A percentile compares a stretch with the other conserved stretches of the same genome.
Evolutionary conservation across 306 rosid species (phyloP).

Genomic region (Cicer arietinum): DNA sequence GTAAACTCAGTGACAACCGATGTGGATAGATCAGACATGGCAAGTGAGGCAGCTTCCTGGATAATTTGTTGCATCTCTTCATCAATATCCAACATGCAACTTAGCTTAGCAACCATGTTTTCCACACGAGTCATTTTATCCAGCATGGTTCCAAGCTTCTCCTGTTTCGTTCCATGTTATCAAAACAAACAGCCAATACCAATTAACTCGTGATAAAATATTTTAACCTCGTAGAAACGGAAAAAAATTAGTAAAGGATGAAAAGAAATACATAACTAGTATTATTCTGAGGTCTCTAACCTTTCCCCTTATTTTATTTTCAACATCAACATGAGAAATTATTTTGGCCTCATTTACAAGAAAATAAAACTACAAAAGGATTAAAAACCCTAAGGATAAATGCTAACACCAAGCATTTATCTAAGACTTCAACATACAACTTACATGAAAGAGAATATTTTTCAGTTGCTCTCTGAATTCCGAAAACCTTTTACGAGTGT

Average conservation of each 20-base stretch:
- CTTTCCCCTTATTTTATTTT: constrained; percentile 18
- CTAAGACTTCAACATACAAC: constrained; percentile 42
- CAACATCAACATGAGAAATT: constrained; percentile 10
- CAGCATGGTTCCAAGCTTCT: constrained; percentile 92
- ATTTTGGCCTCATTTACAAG: constrained; percentile 8
- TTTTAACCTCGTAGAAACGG: not conserved
- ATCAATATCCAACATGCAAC: constrained; percentile 60
- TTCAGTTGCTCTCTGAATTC: constrained; percentile 79
- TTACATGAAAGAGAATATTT: constrained; percentile 89
- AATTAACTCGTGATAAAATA: constrained; percentile 4
- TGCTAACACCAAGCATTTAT: not conserved
- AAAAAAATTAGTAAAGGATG: constrained; percentile 16
- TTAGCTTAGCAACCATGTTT: constrained; percentile 59
- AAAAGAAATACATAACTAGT: constrained; percentile 1
- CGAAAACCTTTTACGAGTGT: constrained; percentile 70
- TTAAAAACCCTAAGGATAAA: constrained; percentile 10
- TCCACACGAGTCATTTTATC: constrained; percentile 86
- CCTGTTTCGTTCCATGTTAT: constrained; percentile 60
- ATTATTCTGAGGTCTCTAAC: constrained; percentile 17
- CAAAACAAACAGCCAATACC: constrained; percentile 39
- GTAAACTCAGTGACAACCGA: constrained; percentile 96
- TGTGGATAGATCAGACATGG: constrained; percentile 97
- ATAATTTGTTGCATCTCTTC: constrained; percentile 56
- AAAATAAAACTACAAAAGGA: constrained; percentile 21
- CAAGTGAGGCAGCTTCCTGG: constrained; percentile 85